Evolutionary conservation across 106 monocot genomes (phyloP).

Genomic region (Vanilla planifolia): DNA sequence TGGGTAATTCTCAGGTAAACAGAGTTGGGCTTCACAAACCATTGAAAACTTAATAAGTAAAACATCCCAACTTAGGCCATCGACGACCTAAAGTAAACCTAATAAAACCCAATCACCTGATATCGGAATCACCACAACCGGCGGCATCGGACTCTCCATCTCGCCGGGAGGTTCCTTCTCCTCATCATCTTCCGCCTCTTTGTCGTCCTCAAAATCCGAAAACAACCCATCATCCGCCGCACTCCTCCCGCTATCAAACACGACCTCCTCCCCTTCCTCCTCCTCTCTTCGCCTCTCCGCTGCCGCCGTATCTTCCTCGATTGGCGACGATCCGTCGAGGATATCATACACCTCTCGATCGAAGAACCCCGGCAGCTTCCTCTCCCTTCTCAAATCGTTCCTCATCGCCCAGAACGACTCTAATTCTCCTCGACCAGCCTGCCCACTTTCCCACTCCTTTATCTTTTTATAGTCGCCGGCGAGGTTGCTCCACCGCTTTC

Average conservation of each 20-base stretch:
- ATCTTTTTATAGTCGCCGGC: constrained; percentile 83
- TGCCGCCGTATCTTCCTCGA: constrained; percentile 6
- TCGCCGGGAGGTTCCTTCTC: constrained; percentile 11
- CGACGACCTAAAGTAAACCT: not conserved
- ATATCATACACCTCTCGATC: constrained; percentile 74
- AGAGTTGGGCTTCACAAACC: not conserved
- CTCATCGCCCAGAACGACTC: constrained; percentile 85
- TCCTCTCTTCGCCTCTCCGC: constrained; percentile 11
- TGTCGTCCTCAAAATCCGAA: constrained; percentile 41
- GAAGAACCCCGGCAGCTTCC: constrained; percentile 72
- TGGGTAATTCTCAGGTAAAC: not conserved
- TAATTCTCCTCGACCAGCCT: not conserved
- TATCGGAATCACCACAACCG: constrained; percentile 19
- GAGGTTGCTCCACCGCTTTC: constrained; percentile 93
- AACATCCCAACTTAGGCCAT: not conserved
- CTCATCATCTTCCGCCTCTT: constrained; percentile 17
- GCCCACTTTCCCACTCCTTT: constrained; percentile 65
- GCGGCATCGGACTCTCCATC: constrained; percentile 21
- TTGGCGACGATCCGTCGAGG: constrained; percentile 32
- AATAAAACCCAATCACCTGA: constrained; percentile 21
- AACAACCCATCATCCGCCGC: constrained; percentile 47
- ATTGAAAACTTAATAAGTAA: not conserved
- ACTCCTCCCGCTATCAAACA: constrained; percentile 46
- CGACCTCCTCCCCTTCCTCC: constrained; percentile 2
- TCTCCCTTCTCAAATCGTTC: constrained; percentile 58